Conservation (phyloP, 768 basidiomycete genomes). For the Russula virescens region DNA sequence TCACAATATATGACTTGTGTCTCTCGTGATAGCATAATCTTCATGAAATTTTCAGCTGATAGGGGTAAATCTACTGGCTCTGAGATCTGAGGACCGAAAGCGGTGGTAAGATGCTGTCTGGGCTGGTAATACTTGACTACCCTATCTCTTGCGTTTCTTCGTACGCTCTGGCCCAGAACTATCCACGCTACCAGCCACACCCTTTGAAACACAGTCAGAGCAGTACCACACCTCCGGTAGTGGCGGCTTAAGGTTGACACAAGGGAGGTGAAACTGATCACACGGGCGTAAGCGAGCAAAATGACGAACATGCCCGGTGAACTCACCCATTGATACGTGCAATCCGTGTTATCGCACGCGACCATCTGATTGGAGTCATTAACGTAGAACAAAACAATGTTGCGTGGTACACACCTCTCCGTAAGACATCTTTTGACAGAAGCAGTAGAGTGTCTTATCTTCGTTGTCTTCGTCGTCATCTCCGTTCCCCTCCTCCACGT, state of each 20-base stretch:
- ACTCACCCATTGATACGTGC: constrained; percentile 25
- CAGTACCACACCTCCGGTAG: constrained; percentile 58
- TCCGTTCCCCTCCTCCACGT: constrained; percentile 34
- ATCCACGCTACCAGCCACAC: constrained; percentile 14
- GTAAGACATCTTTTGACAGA: constrained; percentile 56
- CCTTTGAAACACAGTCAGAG: constrained; percentile 38
- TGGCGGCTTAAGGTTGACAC: constrained; percentile 51
- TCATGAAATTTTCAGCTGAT: too few relatives aligned
- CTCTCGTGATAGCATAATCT: too few relatives aligned
- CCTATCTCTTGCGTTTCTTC: constrained; percentile 25
- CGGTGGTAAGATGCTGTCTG: neutral
- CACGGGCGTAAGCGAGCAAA: neutral
- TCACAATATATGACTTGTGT: too few relatives aligned
- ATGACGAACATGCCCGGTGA: neutral
- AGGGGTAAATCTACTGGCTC: too few relatives aligned
- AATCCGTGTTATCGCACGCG: constrained; percentile 23
- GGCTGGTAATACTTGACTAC: constrained; percentile 29
- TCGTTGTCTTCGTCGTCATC: constrained; percentile 48
- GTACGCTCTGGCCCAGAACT: constrained; percentile 19
- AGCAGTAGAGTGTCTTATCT: constrained; percentile 56
- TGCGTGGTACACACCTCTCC: constrained; percentile 41
- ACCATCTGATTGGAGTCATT: constrained; percentile 18
- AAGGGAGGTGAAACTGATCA: constrained; percentile 56
- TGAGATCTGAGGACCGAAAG: neutral
- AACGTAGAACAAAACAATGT: neutral